Base-by-base conservation (phyloP, 306 rosid species). In the Crotalaria pallida region DNA sequence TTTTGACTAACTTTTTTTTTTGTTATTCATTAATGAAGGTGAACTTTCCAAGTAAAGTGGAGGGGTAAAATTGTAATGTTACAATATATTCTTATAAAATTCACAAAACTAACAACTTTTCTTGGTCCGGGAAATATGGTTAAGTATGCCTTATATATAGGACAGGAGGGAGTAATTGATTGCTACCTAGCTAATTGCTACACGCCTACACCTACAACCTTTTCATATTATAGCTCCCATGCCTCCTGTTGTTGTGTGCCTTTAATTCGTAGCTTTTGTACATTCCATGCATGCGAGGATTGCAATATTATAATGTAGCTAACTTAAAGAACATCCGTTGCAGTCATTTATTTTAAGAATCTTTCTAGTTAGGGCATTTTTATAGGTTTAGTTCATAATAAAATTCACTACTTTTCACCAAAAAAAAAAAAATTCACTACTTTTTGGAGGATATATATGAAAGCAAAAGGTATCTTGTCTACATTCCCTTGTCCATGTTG, bases 231-330 rank as follows among this genome's bases (percentile, higher is more conserved):
- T 55, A 19, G 1, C 12, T 44, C 60, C 22, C 27, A 8, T 17
- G 58, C 18, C 59, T 33, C 51, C 27, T 74, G 10, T 16, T 74
- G 50, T 65, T 19, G 50, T 64, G 58, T 65, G 15, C 27, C 1
- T 56, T 11, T 65, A 13, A 22, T 34, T 75, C 49, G 34, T 58
- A 50, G 55, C 7, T 58, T 49, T 67, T 67, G 36, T 10, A 12
- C 44, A 56, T 43, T 26, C 23, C 45, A 26, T 73, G 63, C 72
- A 52, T 76, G 65, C 31, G 58, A 26, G 65, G 40, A 27, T 16
- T 34, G 50, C 65, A 75, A 56, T 56, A 57, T 33, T 31, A 66
- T 33, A 67, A 15, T 45, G 68, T 12, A 75, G 53, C 79, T 74
- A 59, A 65, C 45, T 31, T 55, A 10, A 16, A 58, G n/a, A 60